phyloP scores from a whole-genome alignment of 331 rosid genomes.

The Telfairia occidentalis region DNA sequence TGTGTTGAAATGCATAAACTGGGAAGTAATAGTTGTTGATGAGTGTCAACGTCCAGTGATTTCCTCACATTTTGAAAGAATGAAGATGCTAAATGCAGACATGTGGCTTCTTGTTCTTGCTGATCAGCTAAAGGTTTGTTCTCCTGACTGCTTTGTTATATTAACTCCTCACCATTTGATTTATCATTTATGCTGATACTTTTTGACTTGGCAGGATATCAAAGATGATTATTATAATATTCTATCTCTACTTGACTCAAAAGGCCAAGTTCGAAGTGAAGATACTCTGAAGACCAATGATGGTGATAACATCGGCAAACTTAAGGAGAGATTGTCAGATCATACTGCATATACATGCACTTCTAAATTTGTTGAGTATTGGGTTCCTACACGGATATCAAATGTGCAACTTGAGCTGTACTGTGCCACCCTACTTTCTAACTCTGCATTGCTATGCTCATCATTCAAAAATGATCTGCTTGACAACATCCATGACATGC shows the following conservation, averaged over 20 bases:
- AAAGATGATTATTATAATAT: conserved; percentile 31
- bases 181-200: conserved; percentile 19
- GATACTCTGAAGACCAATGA: conserved; percentile 25
- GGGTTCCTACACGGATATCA: conserved; percentile 78
- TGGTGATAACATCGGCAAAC: conserved; percentile 26
- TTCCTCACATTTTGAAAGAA: conserved; percentile 26
- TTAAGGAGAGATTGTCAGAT: conserved; percentile 47
- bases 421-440: conserved; percentile 57
- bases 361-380: conserved; percentile 65
- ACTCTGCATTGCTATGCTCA: conserved; percentile 46
- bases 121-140: conserved; percentile 47
- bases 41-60: conserved; percentile 32
- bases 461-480: conserved; percentile 33
- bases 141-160: conserved; percentile 11
- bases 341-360: conserved; percentile 38
- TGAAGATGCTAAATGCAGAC: conserved; percentile 31
- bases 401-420: conserved; percentile 83
- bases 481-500: conserved; percentile 50
- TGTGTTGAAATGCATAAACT: conserved; percentile 28
- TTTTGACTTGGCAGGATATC: conserved; percentile 47
- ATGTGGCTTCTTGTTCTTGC: conserved; percentile 42
- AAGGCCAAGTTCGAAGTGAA: conserved; percentile 11
- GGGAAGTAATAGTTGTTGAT: conserved; percentile 58
- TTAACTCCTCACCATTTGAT: conserved; percentile 11
- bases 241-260: conserved; percentile 37